Percentiles rank a stretch among this genome's conserved stretches.
Evolutionary conservation across 345 rosid species (phyloP).

Genomic region (Turritis glabra): DNA sequence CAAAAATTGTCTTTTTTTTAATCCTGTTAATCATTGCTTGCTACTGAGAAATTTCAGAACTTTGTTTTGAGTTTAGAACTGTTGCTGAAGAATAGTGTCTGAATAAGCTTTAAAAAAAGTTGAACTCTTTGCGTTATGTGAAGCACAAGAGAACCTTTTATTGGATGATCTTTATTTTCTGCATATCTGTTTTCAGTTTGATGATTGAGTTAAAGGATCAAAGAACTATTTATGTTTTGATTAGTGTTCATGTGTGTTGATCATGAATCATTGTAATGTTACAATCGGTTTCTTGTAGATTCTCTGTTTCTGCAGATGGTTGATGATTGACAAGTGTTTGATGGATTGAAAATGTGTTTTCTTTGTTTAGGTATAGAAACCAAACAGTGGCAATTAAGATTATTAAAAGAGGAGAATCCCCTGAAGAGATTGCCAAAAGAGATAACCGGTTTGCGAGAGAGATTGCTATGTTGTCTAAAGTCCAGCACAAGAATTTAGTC

Average conservation of each 20-base stretch:
- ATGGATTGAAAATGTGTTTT: neutral
- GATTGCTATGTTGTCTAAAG: conserved; percentile 86
- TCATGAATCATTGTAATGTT: neutral
- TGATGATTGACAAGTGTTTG: neutral
- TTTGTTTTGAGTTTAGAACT: conserved; percentile 1
- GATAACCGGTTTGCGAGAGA: conserved; percentile 84
- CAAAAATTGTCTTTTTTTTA: neutral
- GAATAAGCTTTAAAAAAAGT: neutral
- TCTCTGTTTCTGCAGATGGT: conserved; percentile 10
- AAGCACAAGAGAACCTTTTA: neutral
- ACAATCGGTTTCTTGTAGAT: neutral
- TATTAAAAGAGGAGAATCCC: conserved; percentile 71
- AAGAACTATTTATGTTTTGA: neutral
- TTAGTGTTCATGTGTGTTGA: neutral
- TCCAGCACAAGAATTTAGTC: conserved; percentile 87
- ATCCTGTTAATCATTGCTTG: conserved; percentile 9
- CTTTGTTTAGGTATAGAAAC: conserved; percentile 62
- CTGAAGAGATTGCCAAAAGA: conserved; percentile 80
- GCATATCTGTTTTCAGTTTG: neutral
- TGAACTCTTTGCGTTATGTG: neutral
- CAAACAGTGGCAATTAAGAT: conserved; percentile 90
- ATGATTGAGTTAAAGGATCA: neutral
- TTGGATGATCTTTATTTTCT: neutral
- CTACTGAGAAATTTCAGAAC: neutral
- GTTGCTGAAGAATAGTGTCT: neutral